Base-by-base conservation (phyloP, 306 rosid species). In the Trifolium dubium region DNA sequence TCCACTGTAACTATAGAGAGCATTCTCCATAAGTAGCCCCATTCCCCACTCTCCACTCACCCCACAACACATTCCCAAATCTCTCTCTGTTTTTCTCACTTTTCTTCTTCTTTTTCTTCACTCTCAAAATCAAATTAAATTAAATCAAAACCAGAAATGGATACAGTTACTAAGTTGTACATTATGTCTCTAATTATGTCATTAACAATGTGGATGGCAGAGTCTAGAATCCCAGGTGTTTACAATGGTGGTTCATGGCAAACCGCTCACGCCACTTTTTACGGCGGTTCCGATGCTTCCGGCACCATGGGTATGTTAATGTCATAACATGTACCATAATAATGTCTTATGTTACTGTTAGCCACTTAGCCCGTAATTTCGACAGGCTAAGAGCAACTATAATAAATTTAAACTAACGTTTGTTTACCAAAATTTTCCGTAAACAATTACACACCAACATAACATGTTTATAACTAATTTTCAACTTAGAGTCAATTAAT, bases 241-340 rank as follows among this genome's bases (percentile, higher is more conserved):
- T 94, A 86, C 86, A 1, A 51, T 4, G 97, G 99, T 1, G 88
- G 90, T 13, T 41, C 92, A 0, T 94, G 99, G 99, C 73, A 94
- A 72, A 50, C 39, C 18, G 99, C 99, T 61, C 99, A 94, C 12
- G 99, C 99, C 9, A 94, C 99, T 62, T 94, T 92, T 86, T 94
- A 94, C 54, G 99, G 99, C 0, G 99, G 99, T 32, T 51, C 99
- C 4, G 99, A 94, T 64, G 99, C 99, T 56, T 94, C 99, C 10
- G 99, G 99, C 69, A 94, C 99, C 4, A 94, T 94, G 99, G 99
- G 99, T 94, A 80, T n/a, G 65, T 5, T 11, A 2, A 37, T 23
- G 23, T 23, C 23, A 23, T 1, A 23, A 23, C 23, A 23, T 23
- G 41, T 8, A 18, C 10, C 8, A 51, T 8, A 51, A 51, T 54